Evolutionary conservation across 192 early-diverging fungal genomes (phyloP).

Genomic region (Thoreauomyces humboldtii): DNA sequence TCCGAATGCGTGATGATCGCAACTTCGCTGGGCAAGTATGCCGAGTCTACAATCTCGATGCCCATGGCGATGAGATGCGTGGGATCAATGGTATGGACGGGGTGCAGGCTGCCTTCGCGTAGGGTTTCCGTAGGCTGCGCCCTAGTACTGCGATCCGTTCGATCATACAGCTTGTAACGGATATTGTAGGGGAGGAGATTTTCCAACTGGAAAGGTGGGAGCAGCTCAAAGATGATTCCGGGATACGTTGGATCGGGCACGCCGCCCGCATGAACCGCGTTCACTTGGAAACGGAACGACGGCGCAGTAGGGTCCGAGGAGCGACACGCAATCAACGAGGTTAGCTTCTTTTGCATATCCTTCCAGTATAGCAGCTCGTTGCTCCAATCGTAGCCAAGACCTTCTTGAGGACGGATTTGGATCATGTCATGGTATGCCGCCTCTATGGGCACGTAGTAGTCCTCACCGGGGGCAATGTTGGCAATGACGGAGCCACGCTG

Average conservation of each 20-base stretch:
- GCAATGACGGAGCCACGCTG: conserved; percentile 43
- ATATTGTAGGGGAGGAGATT: conserved; percentile 91
- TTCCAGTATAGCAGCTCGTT: conserved; percentile 76
- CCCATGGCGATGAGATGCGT: conserved; percentile 75
- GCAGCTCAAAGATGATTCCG: conserved; percentile 41
- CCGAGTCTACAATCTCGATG: conserved; percentile 71
- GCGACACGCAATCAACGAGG: conserved; percentile 49
- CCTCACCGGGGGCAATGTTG: conserved; percentile 64
- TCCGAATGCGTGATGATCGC: conserved; percentile 84
- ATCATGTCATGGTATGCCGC: conserved; percentile 76
- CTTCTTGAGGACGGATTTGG: conserved; percentile 74
- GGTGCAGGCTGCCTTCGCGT: conserved; percentile 65
- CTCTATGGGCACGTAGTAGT: conserved; percentile 84
- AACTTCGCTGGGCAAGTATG: conserved; percentile 70
- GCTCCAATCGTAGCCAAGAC: conserved; percentile 87
- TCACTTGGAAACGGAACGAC: conserved; percentile 72
- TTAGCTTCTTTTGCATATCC: conserved; percentile 51
- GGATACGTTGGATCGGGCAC: conserved; percentile 36
- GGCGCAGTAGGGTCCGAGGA: conserved; percentile 51
- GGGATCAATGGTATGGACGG: conserved; percentile 82
- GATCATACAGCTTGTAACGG: conserved; percentile 76
- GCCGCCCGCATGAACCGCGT: conserved; percentile 28
- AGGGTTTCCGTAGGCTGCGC: conserved; percentile 69
- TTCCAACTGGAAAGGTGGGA: conserved; percentile 84
- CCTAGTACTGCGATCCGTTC: conserved; percentile 43